Percentiles rank a stretch among this genome's conserved stretches.
These are phyloP conservation scores for Pilasporangium apinafurcum DNA, from an alignment of 352 stramenopile genomes.

Conservation along the genomic window DNA sequence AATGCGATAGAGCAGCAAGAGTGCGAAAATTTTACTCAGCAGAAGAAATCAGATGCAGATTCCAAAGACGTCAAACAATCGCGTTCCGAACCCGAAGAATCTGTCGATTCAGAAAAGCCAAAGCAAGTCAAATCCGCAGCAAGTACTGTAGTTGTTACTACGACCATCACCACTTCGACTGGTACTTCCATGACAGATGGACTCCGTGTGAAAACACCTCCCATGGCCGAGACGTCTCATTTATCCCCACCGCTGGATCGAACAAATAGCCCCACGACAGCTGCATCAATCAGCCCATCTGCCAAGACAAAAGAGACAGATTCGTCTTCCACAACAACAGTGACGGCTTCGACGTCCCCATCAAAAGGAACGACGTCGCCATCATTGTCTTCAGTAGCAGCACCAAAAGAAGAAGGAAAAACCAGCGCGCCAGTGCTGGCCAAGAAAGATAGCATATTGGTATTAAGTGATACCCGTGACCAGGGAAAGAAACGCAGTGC, in stretches of 20 bases:
- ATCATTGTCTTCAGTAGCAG: neutral
- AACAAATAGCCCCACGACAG: slow-evolving; percentile 26
- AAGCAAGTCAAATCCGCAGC: too few relatives aligned
- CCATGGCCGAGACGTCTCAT: slow-evolving; percentile 35
- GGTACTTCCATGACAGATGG: slow-evolving; percentile 6
- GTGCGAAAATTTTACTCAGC: too few relatives aligned
- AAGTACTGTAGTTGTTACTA: neutral
- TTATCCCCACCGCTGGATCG: slow-evolving; percentile 41
- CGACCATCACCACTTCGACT: neutral
- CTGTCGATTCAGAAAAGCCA: too few relatives aligned
- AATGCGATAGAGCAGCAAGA: neutral
- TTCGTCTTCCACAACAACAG: neutral
- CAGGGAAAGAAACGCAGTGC: slow-evolving; percentile 32
- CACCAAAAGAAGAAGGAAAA: slow-evolving; percentile 2
- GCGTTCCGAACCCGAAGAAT: too few relatives aligned
- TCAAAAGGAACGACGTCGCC: neutral
- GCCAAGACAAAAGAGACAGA: slow-evolving; percentile 35
- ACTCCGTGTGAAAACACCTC: slow-evolving; percentile 40
- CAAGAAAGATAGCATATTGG: slow-evolving; percentile 1
- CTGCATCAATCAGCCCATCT: slow-evolving; percentile 45
- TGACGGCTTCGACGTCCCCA: slow-evolving; percentile 2
- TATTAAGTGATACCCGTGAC: slow-evolving; percentile 4
- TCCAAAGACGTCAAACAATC: neutral
- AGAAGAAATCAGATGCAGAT: slow-evolving; percentile 2
- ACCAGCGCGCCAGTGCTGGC: neutral